Evolutionary conservation across 2,329 filamentous ascomycete genomes (phyloP).

Genomic region (Coniochaeta prunicola): DNA sequence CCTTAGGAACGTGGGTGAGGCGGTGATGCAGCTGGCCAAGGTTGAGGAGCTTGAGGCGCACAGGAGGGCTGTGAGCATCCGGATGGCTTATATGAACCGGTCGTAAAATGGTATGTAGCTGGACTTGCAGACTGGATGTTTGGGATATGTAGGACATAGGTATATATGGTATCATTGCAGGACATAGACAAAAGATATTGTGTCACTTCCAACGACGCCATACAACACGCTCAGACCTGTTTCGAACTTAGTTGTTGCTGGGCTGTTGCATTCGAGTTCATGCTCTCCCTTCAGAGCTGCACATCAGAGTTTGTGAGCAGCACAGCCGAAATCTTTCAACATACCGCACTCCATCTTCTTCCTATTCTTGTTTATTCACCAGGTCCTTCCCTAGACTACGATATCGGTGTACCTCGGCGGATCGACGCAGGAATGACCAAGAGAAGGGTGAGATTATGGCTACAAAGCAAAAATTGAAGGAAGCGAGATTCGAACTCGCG

Average conservation of each 20-base stretch:
- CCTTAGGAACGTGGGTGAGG: constrained; percentile 73
- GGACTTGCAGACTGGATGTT: not conserved
- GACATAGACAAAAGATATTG: not conserved
- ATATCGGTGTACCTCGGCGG: too few species aligned
- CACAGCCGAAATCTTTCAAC: too few species aligned
- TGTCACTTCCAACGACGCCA: not conserved
- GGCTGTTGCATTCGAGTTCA: not conserved
- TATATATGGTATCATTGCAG: not conserved
- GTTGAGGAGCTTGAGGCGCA: constrained; percentile 95
- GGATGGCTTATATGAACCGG: constrained; percentile 46
- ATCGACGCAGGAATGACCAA: too few species aligned
- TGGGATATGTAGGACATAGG: not conserved
- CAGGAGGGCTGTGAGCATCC: constrained; percentile 80
- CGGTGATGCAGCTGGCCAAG: constrained; percentile 91
- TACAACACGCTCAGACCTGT: not conserved
- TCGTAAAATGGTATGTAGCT: not conserved
- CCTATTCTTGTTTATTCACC: too few species aligned
- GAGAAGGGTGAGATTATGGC: too few species aligned
- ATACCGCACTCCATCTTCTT: too few species aligned
- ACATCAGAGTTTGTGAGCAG: too few species aligned
- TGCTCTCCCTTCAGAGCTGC: too few species aligned
- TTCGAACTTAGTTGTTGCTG: not conserved
- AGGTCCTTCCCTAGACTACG: too few species aligned
- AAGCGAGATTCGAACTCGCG: not conserved
- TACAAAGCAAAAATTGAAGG: not conserved